Base-by-base conservation (phyloP, 768 basidiomycete species). In the Tulasnella sp. region DNA sequence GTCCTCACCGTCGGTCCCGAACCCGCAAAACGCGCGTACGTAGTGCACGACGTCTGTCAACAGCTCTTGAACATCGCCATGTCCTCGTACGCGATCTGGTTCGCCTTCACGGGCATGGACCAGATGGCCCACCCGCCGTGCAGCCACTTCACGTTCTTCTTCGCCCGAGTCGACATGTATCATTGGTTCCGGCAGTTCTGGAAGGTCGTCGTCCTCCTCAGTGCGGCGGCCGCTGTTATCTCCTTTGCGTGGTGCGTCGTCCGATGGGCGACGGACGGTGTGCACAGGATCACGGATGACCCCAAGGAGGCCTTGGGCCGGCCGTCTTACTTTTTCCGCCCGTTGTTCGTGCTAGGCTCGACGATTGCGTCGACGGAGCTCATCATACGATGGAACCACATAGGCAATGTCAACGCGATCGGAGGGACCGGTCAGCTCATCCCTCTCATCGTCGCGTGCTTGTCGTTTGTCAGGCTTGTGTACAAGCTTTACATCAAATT, bases 341-440 rank as follows among this genome's bases (percentile, higher is more conserved):
- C 52, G 52, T 37, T 34, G 19, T n/a, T 29, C 34, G 63, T 29
- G 39, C 35, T 66, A 11, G 40, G 19, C 8, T 66, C 40, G 19
- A n/a, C 26, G 19, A 37, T 66, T 66, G 34, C 26, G 37, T 68
- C 67, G 32, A 39, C 6, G 37, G 36, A 47, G 65, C 11, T 36
- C 44, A 22, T 36, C 12, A 35, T n/a, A 12, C 29, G 34, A 19
- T 7, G 8, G 40, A 34, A 34, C 19, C 34, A 65, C 8, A 26
- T 39, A 17, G 42, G 37, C 1, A 19, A 39, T 35, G 67, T 70
- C 64, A 70, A 71, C 70, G 17, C 68, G 47, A 32, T 75, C 67
- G 22, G 69, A 65, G 1, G 63, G 11, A 14, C 74, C 68, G 2
- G 32, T 42, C 12, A 29, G 6, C 32, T 64, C 47, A 32, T 42